Base-by-base conservation (phyloP, 495 filamentous ascomycete genomes). In the Aspergillus panamensis region DNA sequence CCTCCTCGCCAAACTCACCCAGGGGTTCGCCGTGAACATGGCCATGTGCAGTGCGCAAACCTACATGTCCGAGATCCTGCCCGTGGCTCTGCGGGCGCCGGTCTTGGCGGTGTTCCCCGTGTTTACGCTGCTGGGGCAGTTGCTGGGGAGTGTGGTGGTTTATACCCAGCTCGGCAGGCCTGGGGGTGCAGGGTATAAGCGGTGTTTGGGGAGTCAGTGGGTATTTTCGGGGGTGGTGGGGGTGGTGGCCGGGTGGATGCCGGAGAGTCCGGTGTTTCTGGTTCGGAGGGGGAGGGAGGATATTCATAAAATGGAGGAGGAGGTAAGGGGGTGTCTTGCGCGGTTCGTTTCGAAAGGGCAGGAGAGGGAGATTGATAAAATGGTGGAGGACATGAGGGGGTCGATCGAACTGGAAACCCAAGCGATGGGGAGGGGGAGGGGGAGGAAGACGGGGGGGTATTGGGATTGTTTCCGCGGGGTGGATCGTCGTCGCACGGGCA, bases 241-340 rank as follows among this genome's bases (percentile, higher is more conserved):
- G 19, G 56, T 76, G 33, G 87, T 87, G 20, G 87, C 88, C 66
- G 59, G 84, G 16, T 84, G 88, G 66, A 75, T 92, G 80, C 88
- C 88, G 1, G 90, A 89, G 73, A 89, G 86, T 5, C 89, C 88
- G 0, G 80, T 87, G 60, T 90, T 87, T 82, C 75, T 91, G 1
- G 69, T 87, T 17, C 82, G 89, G 59, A 83, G 86, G 60, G 70
- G 76, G 43, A 82, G 84, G 25, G 78, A 86, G 57, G 75, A n/a
- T n/a, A n/a, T n/a, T n/a, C n/a, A n/a, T n/a, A n/a, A n/a, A n/a
- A n/a, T n/a, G 25, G 78, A 86, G 57, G 75, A 76, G 0, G 86
- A 86, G 65, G 87, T 86, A 0, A 80, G 80, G 51, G 29, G 53
- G 55, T 0, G 62, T 4, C 67, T 69, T 40, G 31, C 43, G 6